Percentiles rank a stretch among this genome's conserved stretches.
phyloP scores from a whole-genome alignment of 2,329 filamentous ascomycete genomes.

The Clarireedia homoeocarpa region DNA sequence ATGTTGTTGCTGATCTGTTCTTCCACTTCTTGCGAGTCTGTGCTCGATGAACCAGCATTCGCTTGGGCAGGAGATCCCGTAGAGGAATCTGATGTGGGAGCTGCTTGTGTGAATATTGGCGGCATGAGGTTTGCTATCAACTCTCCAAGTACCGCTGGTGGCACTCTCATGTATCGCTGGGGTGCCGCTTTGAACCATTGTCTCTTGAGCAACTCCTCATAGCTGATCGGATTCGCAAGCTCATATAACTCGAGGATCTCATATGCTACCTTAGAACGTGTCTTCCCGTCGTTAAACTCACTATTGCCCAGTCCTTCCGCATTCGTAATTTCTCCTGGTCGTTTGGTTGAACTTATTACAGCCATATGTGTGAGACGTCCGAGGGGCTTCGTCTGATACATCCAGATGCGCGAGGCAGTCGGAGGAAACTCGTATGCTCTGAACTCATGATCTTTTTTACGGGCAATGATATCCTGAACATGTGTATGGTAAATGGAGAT shows the following conservation, averaged over 20 bases:
- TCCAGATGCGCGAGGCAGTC: slow-evolving; percentile 53
- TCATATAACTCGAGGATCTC: slow-evolving; percentile 51
- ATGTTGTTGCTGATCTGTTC: slow-evolving; percentile 24
- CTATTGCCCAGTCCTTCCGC: slow-evolving; percentile 41
- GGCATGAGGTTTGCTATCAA: slow-evolving; percentile 50
- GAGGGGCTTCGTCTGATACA: slow-evolving; percentile 43
- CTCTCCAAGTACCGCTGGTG: slow-evolving; percentile 48
- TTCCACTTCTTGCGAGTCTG: slow-evolving; percentile 25
- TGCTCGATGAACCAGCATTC: slow-evolving; percentile 15
- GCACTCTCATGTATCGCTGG: slow-evolving; percentile 45
- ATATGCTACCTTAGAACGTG: slow-evolving; percentile 34
- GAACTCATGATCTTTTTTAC: slow-evolving; percentile 47
- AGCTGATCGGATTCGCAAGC: slow-evolving; percentile 50
- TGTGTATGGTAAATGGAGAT: slow-evolving; percentile 41
- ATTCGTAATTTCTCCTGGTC: slow-evolving; percentile 40
- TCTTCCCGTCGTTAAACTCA: slow-evolving; percentile 32
- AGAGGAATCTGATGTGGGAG: neutral
- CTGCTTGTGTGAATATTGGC: slow-evolving; percentile 37
- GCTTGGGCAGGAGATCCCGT: neutral
- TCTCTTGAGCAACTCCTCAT: slow-evolving; percentile 43
- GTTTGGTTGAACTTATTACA: slow-evolving; percentile 39
- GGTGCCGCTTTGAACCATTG: slow-evolving; percentile 46
- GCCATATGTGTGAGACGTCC: slow-evolving; percentile 53
- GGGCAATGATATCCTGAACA: slow-evolving; percentile 41
- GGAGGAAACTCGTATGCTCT: slow-evolving; percentile 47